phyloP scores from a whole-genome alignment of 2,329 filamentous ascomycete species.

The Coleophoma eucalyptorum region DNA sequence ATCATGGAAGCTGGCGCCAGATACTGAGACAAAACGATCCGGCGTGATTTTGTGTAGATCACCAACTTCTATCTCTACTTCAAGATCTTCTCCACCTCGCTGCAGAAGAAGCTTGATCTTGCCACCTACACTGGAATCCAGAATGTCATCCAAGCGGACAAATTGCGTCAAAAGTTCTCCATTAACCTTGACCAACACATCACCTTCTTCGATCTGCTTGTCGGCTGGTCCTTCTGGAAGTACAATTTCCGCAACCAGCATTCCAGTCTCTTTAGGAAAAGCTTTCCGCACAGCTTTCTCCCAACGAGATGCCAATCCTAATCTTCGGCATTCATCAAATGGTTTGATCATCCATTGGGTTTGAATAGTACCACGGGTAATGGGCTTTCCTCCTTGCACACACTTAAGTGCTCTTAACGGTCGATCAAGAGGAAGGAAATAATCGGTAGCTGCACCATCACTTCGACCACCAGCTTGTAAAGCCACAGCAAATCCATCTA shows the following conservation, averaged over 20 bases:
- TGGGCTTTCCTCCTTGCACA: constrained; percentile 69
- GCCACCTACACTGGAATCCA: constrained; percentile 81
- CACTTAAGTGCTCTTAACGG: constrained; percentile 84
- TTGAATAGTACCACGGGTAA: constrained; percentile 94
- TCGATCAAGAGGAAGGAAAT: constrained; percentile 91
- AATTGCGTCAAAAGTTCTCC: constrained; percentile 91
- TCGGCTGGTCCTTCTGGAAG: constrained; percentile 87
- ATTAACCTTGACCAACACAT: constrained; percentile 91
- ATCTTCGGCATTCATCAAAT: constrained; percentile 90
- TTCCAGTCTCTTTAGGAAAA: constrained; percentile 91
- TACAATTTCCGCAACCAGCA: constrained; percentile 95
- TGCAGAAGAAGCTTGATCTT: constrained; percentile 81
- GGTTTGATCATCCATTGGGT: constrained; percentile 96
- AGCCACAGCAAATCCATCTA: constrained; percentile 87
- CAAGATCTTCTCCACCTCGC: constrained; percentile 81
- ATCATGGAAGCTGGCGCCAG: constrained; percentile 91
- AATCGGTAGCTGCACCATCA: constrained; percentile 95
- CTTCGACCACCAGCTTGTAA: constrained; percentile 90
- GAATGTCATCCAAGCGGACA: constrained; percentile 82
- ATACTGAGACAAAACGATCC: constrained; percentile 90
- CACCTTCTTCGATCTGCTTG: constrained; percentile 85
- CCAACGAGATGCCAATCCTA: constrained; percentile 81
- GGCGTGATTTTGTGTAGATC: constrained; percentile 94
- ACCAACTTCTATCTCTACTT: constrained; percentile 80
- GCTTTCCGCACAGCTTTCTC: constrained; percentile 78